Evolutionary conservation across 495 filamentous ascomycete species (phyloP).

Genomic region (Aspergillus biplanus): DNA sequence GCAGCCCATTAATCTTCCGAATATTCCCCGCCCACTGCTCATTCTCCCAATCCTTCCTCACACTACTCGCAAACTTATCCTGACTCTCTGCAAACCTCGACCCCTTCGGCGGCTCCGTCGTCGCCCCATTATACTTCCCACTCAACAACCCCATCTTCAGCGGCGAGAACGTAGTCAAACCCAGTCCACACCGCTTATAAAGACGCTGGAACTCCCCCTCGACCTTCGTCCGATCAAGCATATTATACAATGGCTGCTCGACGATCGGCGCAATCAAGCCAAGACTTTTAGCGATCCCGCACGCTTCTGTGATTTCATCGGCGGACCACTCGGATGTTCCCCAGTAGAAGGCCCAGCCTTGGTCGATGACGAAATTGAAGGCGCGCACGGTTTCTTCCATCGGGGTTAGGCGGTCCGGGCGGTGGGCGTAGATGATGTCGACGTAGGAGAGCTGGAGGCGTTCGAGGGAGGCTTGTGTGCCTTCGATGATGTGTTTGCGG

Average conservation of each 20-base stretch:
- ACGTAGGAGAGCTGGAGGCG: slow-evolving; percentile 72
- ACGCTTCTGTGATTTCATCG: slow-evolving; percentile 77
- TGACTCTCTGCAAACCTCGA: slow-evolving; percentile 46
- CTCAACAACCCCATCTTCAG: slow-evolving; percentile 74
- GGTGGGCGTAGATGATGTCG: slow-evolving; percentile 83
- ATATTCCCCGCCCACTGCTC: slow-evolving; percentile 35
- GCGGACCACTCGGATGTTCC: slow-evolving; percentile 88
- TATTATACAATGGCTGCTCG: slow-evolving; percentile 87
- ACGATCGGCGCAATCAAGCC: slow-evolving; percentile 80
- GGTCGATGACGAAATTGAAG: slow-evolving; percentile 79
- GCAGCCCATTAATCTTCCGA: slow-evolving; percentile 31
- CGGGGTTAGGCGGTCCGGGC: slow-evolving; percentile 78
- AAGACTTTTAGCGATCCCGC: slow-evolving; percentile 74
- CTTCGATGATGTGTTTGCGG: slow-evolving; percentile 83
- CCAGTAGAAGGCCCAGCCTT: slow-evolving; percentile 86
- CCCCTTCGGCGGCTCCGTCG: slow-evolving; percentile 36
- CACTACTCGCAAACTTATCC: slow-evolving; percentile 36
- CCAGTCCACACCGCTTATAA: slow-evolving; percentile 67
- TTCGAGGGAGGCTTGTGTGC: slow-evolving; percentile 62
- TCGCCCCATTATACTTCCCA: slow-evolving; percentile 75
- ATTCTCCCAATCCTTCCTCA: slow-evolving; percentile 35
- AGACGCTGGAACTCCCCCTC: slow-evolving; percentile 75
- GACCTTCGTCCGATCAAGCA: slow-evolving; percentile 70
- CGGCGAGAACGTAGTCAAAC: slow-evolving; percentile 75
- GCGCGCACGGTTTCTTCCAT: slow-evolving; percentile 86